Base-by-base conservation (phyloP, 495 filamentous ascomycete species). In the Pyrenopolyporus hunteri region DNA sequence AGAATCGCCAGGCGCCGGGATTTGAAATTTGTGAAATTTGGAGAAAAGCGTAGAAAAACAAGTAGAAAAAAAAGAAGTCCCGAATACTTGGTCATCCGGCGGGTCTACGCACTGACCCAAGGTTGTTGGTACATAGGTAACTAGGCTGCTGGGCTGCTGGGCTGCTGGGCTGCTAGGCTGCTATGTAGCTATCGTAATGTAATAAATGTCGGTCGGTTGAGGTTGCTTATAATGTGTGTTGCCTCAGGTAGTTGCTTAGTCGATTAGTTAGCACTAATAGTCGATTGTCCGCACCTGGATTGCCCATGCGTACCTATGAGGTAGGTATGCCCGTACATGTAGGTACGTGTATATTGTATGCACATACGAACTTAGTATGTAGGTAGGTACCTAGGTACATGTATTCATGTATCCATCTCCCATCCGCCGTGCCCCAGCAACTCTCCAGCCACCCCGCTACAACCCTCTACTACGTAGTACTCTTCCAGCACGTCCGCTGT, bases 1-100 rank as follows among this genome's bases (percentile, higher is more conserved):
- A 68, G 64, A 70, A 68, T 70, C 62, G 37, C 66, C 62, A 68
- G 65, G 68, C n/a, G n/a, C 65, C 66, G 68, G 68, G 58, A 54
- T 53, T 57, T 63, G 60, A 62, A 71, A 62, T 66, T 70, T 63
- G 49, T 63, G 63, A 66, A 67, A 62, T 64, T 71, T 67, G 52
- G 68, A 57, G 46, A 66, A 57, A 66, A n/a, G n/a, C n/a, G n/a
- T n/a, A n/a, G n/a, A n/a, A n/a, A n/a, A 47, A 35, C 55, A 40
- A 56, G 53, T 49, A 48, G 44, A 60, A 51, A 59, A 60, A 48
- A 31, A 54, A 58, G 20, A 68, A 56, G 68, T 70, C 50, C 47
- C 59, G 47, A 54, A 36, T 70, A 70, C 68, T 58, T 59, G 58
- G 53, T 58, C 14, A 32, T 23, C 16, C 6, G 6, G 47, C 65